phyloP scores from a whole-genome alignment of 2,329 filamentous ascomycete species.

The Calonectria honghensis region DNA sequence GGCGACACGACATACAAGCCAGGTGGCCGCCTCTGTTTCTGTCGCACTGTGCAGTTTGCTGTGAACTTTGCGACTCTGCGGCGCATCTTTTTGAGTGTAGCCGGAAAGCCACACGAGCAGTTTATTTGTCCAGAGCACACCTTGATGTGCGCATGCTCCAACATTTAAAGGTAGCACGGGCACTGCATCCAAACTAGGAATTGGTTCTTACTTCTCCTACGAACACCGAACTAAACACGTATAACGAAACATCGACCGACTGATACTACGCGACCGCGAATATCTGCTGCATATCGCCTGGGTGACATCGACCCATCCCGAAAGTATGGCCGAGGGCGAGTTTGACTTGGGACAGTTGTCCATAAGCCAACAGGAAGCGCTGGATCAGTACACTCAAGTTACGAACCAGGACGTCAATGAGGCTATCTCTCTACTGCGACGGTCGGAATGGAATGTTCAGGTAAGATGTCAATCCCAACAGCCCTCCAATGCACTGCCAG shows the following conservation, averaged over 20 bases:
- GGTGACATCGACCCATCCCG: conserved; percentile 16
- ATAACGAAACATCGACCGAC: neutral
- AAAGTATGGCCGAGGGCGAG: conserved; percentile 59
- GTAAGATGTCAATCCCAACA: conserved; percentile 65
- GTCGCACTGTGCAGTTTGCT: neutral
- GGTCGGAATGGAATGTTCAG: conserved; percentile 98
- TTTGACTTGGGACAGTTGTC: conserved; percentile 81
- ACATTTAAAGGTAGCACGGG: conserved; percentile 26
- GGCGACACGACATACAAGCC: conserved; percentile 7
- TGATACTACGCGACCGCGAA: conserved; percentile 12
- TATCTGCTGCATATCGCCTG: neutral
- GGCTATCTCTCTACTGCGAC: conserved; percentile 85
- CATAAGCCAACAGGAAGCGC: conserved; percentile 84
- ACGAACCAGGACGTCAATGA: conserved; percentile 87
- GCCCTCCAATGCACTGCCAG: neutral
- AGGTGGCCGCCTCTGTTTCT: neutral
- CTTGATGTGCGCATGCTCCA: conserved; percentile 2
- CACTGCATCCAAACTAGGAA: neutral
- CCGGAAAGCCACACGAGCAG: neutral
- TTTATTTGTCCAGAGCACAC: conserved; percentile 10
- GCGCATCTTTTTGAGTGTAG: neutral
- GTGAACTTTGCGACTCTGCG: neutral
- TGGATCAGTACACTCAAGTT: conserved; percentile 91
- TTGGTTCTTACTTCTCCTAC: neutral
- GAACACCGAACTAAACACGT: neutral